Conservation (phyloP, 2,329 filamentous ascomycete genomes). For the Xylariales sp. region DNA sequence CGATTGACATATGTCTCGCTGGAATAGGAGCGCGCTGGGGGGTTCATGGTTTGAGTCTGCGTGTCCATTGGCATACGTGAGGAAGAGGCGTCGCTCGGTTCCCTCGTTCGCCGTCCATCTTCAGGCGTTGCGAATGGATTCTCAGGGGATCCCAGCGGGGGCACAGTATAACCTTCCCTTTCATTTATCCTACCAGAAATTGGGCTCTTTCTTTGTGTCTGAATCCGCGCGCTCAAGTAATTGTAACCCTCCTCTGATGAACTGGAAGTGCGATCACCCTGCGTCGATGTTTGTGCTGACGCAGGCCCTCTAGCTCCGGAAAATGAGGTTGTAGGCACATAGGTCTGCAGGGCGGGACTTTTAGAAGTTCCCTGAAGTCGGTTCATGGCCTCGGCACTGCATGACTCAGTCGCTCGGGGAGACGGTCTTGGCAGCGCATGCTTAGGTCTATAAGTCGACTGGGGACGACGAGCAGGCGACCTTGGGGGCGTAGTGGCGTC, state of each 20-base stretch:
- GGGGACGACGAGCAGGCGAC: constrained; percentile 9
- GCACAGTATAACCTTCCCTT: neutral
- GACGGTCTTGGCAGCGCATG: constrained; percentile 14
- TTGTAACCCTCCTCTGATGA: constrained; percentile 10
- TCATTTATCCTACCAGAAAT: neutral
- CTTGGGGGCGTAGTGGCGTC: constrained; percentile 11
- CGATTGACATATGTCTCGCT: constrained; percentile 19
- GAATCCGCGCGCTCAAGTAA: neutral
- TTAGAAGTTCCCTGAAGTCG: constrained; percentile 12
- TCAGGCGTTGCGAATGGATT: constrained; percentile 7
- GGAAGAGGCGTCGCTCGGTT: constrained; percentile 3
- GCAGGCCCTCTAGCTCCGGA: constrained; percentile 7
- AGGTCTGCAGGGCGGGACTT: constrained; percentile 17
- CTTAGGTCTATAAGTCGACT: constrained; percentile 19
- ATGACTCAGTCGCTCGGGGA: constrained; percentile 11
- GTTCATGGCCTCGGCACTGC: constrained; percentile 12
- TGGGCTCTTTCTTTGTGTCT: constrained; percentile 1
- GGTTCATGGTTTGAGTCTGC: neutral
- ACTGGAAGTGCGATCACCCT: constrained; percentile 9
- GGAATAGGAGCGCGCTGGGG: constrained; percentile 24
- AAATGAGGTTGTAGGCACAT: constrained; percentile 23
- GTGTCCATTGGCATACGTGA: neutral
- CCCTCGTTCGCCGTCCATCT: constrained; percentile 1
- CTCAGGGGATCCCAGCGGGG: constrained; percentile 1
- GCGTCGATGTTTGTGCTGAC: neutral